Conservation (phyloP, 495 filamentous ascomycete species). For the Cryomyces minteri region DNA sequence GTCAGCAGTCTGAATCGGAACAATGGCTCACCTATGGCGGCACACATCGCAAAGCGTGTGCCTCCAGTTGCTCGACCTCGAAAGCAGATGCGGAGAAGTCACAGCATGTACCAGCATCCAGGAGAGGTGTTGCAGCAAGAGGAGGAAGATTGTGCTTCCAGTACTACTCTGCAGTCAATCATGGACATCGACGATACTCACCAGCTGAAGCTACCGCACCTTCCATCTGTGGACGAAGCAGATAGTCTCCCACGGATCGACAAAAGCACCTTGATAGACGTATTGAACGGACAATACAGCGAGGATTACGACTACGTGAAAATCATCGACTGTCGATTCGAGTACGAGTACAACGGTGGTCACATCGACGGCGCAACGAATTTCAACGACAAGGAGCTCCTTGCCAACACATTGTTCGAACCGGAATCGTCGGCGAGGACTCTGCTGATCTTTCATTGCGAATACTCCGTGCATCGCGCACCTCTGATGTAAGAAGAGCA, state of each 20-base stretch:
- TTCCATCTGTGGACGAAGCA: constrained; percentile 47
- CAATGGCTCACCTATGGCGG: constrained; percentile 53
- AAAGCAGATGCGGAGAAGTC: constrained; percentile 73
- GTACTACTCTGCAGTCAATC: too few species aligned
- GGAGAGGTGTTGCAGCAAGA: constrained; percentile 64
- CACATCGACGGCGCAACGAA: constrained; percentile 89
- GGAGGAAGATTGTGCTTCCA: constrained; percentile 9
- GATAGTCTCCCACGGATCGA: constrained; percentile 79
- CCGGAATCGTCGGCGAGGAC: constrained; percentile 32
- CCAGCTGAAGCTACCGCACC: constrained; percentile 63
- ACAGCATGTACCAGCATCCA: constrained; percentile 94
- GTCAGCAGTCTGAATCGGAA: constrained; percentile 31
- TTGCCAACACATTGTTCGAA: constrained; percentile 62
- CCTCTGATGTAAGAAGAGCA: neutral
- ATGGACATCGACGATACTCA: constrained; percentile 45
- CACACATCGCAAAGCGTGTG: constrained; percentile 43
- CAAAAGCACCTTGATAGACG: constrained; percentile 53
- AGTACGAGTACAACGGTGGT: constrained; percentile 95
- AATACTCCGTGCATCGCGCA: constrained; percentile 48
- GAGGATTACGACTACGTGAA: constrained; percentile 55
- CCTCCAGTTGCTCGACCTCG: constrained; percentile 44
- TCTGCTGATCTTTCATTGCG: constrained; percentile 86
- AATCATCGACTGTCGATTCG: constrained; percentile 92
- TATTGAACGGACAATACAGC: constrained; percentile 75
- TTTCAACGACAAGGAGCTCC: constrained; percentile 81